Base-by-base conservation (phyloP, 495 filamentous ascomycete genomes). In the Penicillium antarcticum region DNA sequence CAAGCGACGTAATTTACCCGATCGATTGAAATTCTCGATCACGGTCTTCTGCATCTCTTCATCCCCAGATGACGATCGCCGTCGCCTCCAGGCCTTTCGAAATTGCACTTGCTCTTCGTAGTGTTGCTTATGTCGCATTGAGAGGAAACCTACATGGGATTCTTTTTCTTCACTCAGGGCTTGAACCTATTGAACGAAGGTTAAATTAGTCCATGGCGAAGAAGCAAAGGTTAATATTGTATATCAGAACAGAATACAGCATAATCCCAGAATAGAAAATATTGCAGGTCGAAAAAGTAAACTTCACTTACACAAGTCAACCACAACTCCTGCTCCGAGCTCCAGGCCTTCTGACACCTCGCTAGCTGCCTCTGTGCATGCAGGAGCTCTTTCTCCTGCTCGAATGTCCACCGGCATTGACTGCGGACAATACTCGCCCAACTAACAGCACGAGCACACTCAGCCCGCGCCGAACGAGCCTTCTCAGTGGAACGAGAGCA, bases 321-420 rank as follows among this genome's bases (percentile, higher is more conserved):
- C 71, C 71, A 74, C 2, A 74, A 14, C 37, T 74, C 71, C 45
- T 74, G 71, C 45, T 74, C 69, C 2, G 71, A 74, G 45, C 68
- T 72, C 71, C 71, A 74, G 4, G 71, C 69, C 43, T 67, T 74
- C 44, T 74, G 71, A 54, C 71, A 74, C 35, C 65, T 45, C 29
- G 56, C 63, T 34, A 74, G 45, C 39, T 74, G 58, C 12, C 49
- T 54, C 45, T 60, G 43, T 1, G 71, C 71, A 47, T 57, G 55
- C 5, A 49, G 39, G 42, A 74, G 57, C 41, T 70, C 58, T 2
- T 49, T 51, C 37, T 74, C 71, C 37, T 71, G 71, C 23, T 69
- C 62, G 1, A 17, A 50, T 10, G 69, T 70, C 71, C 71, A 74
- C 18, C 67, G 66, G 35, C 51, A 60, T 36, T 47, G 53, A 42